Base-by-base conservation (phyloP, 2,329 filamentous ascomycete genomes). In the Phyllosticta paracitricarpa region DNA sequence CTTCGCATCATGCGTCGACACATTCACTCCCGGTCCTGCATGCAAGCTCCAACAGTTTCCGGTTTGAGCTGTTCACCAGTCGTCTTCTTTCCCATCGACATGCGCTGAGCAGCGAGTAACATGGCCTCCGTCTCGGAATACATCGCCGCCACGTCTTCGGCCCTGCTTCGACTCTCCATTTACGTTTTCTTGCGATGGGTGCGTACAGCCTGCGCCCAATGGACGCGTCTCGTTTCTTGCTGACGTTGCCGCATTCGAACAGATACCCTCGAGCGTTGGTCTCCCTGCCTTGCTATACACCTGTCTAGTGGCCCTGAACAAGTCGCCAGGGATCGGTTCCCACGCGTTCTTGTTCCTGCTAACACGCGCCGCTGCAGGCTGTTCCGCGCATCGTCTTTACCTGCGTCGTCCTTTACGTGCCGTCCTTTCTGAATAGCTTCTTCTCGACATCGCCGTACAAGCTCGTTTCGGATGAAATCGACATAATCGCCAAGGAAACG, bases 151-250 rank as follows among this genome's bases (percentile, higher is more conserved):
- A 58, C 70, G 56, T 77, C 74, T 63, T 85, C 85, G 30, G 67
- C 83, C 48, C 76, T 72, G 10, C 69, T 85, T 57, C 78, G 83
- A 61, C 58, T 79, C 4, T 69, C 75, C 33, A 76, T 80, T 17
- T 85, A 82, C 68, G 71, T 85, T 62, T 87, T 87, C 68, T 70
- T 88, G 58, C 76, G 85, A 77, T 86, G 84, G 82, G 83, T 85
- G 75, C 67, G 79, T 70, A n/a, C 6, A n/a, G 4, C n/a, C 25
- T 19, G 61, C 56, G 54, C 51, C 56, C 51, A 56, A 52, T 61
- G 17, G 58, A 35, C 48, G 25, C 51, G 48, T 53, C 48, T 33
- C 8, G 51, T 28, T 59, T 54, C 51, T 17, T 54, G 55, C 56
- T 61, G 56, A 57, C 54, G 26, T 7, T 48, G 40, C 40, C 17